phyloP scores from a whole-genome alignment of 2,329 filamentous ascomycete genomes.

The Beauveria brongniartii region DNA sequence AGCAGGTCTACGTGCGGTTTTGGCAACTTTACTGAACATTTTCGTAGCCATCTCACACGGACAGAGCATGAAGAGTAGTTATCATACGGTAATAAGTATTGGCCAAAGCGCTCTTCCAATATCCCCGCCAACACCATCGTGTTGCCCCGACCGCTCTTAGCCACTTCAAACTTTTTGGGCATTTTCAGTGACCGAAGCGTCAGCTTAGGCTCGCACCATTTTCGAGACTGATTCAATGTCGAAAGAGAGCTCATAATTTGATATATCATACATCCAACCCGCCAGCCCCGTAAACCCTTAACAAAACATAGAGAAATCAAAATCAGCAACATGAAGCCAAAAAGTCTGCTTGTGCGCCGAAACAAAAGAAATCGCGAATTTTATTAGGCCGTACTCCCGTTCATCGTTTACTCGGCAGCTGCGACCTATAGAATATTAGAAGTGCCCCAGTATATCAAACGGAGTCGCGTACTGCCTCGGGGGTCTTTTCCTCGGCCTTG shows the following conservation, averaged over 20 bases:
- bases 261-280: constrained; percentile 12
- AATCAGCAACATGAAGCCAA: constrained; percentile 2
- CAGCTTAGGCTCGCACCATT: neutral
- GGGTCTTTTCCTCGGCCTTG: constrained; percentile 18
- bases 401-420: constrained; percentile 7
- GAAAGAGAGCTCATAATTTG: constrained; percentile 6
- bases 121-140: neutral
- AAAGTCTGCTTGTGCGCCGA: constrained; percentile 5
- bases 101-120: neutral
- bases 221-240: neutral
- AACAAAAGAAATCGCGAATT: constrained; percentile 5
- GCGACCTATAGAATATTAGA: constrained; percentile 16
- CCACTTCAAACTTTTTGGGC: neutral
- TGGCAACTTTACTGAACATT: neutral
- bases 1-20: too few species aligned
- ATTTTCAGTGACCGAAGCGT: neutral
- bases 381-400: neutral
- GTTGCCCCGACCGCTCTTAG: neutral
- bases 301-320: neutral
- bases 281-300: constrained; percentile 2
- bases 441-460: constrained; percentile 17
- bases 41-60: neutral
- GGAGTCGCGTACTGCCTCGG: constrained; percentile 20
- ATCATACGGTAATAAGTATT: neutral
- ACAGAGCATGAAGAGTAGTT: neutral